Evolutionary conservation across 2,329 filamentous ascomycete species (phyloP), one percentile per base, ranked within the genome.

Genomic region (Xylogone sp.): DNA sequence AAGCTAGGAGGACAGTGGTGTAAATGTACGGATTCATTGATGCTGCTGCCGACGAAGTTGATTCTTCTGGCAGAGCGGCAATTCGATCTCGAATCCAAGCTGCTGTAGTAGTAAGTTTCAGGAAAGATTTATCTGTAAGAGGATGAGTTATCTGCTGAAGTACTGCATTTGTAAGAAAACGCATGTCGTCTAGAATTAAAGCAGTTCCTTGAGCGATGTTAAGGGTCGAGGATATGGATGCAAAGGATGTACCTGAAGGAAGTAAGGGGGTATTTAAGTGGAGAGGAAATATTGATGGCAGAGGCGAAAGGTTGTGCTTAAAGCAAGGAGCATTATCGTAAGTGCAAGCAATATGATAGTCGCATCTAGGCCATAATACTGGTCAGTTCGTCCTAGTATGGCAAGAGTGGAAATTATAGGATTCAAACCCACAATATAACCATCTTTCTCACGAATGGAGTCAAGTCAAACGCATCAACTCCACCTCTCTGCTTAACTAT

Each of bases 171-270:
- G 78, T 66, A 1, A 81, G 64, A 20, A 72, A 71, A 3, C 77
- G 71, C 63, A 79, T 72, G 46, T 77, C 72, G 49, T 81, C 78
- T 2, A 81, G 70, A 48, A 81, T 75, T 13, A 71, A 67, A 3
- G 76, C 75, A 1, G 75, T 75, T 47, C 67, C 65, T 1, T 68
- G 65, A 47, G 78, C 73, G n/a, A 81, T 63, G n/a, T 67, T 64
- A 2, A 78, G 62, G 0, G 69, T 66, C 10, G 69, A 68, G 21
- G 67, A 67, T 19, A 69, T 75, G 27, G 68, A 69, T 4, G 66
- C 59, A 58, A 79, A 80, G 0, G 69, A 64, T 2, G 69, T 69
- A 53, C 72, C 69, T 3, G 68, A 63, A 1, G 69, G 67, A 2
- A 78, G 64, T 2, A 81, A 64, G 1, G 77, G 78, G 0, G 75